Base-by-base conservation (phyloP, 352 stramenopile genomes). In the Globisporangium carolinianum region DNA sequence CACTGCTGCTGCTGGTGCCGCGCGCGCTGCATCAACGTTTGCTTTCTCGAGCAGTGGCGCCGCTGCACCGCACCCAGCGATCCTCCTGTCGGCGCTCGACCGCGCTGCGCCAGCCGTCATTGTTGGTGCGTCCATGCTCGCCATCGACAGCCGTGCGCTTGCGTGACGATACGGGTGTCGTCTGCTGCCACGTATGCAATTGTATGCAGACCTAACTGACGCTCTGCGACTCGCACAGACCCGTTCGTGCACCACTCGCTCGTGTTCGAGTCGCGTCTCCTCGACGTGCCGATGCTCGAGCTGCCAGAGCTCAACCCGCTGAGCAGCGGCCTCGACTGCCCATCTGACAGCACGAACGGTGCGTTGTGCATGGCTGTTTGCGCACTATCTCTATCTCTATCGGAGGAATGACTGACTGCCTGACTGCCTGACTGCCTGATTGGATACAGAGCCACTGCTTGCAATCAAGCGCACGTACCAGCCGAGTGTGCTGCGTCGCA, bases 391-490 rank as follows among this genome's bases (percentile, higher is more conserved):
- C 48, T 7, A 24, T 43, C 5, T 52, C 12, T 45, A n/a, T 38
- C 4, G 6, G 4, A 6, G 42, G 11, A 17, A 7, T 32, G 37
- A 3, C 12, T 47, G 48, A 14, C 5, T 3, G 38, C 17, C 6
- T 18, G 15, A 41, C 7, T 46, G 15, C 17, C 50, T 37, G n/a
- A 12, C 6, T 10, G 12, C 18, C 36, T 17, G 17, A 32, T 32
- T 32, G 24, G 24, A 32, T 32, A 32, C 53, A 89, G 81, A 87
- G 61, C 80, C 84, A 1, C 63, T 92, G 56, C 72, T 79, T 56
- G 84, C 82, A 35, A 73, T 94, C 45, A 94, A 94, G 73, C 80
- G 84, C 51, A 94, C 84, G 57, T 94, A 92, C 68, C 84, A 94
- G 68, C 84, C 84, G 47, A 94, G 84, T 59, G 82, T 92, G 41